Evolutionary conservation across 2,329 filamentous ascomycete species (phyloP).

Genomic region (Penicillium sp.): DNA sequence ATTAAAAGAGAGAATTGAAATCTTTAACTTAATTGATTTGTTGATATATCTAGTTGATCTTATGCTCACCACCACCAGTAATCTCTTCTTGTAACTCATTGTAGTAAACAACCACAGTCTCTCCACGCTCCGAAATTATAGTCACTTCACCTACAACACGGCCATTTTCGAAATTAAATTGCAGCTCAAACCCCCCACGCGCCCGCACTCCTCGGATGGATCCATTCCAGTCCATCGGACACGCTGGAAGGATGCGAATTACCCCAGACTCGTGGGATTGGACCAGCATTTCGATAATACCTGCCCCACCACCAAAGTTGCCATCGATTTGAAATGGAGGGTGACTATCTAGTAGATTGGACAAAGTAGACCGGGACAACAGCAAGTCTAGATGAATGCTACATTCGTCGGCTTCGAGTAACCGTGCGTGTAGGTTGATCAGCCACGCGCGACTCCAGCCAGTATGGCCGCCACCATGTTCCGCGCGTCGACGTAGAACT

Average conservation of each 20-base stretch:
- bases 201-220: conserved; percentile 37
- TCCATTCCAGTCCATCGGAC: conserved; percentile 40
- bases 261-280: conserved; percentile 39
- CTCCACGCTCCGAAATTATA: conserved; percentile 17
- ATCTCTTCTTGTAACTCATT: conserved; percentile 17
- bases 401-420: conserved; percentile 43
- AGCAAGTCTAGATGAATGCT: conserved; percentile 42
- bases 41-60: not conserved
- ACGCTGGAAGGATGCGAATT: conserved; percentile 44
- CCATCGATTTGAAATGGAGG: conserved; percentile 54
- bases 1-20: not conserved
- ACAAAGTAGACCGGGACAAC: conserved; percentile 44
- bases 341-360: conserved; percentile 49
- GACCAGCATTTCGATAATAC: conserved; percentile 49
- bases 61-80: conserved; percentile 12
- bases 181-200: conserved; percentile 39
- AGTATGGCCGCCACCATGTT: conserved; percentile 50
- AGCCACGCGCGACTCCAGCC: conserved; percentile 56
- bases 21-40: not conserved
- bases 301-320: conserved; percentile 52
- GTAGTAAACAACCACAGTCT: conserved; percentile 20
- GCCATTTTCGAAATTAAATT: conserved; percentile 40
- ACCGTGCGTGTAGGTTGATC: conserved; percentile 51
- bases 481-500: conserved; percentile 29
- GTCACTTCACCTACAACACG: conserved; percentile 19